These are phyloP conservation scores for Leucaena leucocephala DNA, from an alignment of 306 rosid genomes.

Conservation along the genomic window DNA sequence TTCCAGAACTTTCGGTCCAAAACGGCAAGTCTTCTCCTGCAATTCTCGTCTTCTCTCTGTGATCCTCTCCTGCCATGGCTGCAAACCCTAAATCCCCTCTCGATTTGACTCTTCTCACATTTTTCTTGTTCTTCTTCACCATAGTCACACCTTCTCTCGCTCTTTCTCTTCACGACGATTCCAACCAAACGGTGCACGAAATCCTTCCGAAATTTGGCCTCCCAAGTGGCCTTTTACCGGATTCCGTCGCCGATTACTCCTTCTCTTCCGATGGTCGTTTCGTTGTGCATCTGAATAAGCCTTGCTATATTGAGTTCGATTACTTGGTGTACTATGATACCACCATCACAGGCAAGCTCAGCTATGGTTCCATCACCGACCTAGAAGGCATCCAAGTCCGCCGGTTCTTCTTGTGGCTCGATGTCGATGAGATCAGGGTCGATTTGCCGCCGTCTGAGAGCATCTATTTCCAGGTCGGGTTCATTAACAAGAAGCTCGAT, in stretches of 20 bases:
- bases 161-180: constrained; percentile 16
- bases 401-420: constrained; percentile 71
- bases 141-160: constrained; percentile 3
- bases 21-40: neutral
- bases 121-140: constrained; percentile 18
- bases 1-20: neutral
- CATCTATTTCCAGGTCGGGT: constrained; percentile 84
- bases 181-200: constrained; percentile 57
- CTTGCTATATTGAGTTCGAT: constrained; percentile 79
- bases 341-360: constrained; percentile 68
- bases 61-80: constrained; percentile 42
- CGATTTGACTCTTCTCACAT: constrained; percentile 28
- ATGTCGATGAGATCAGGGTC: constrained; percentile 86
- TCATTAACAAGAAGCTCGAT: constrained; percentile 81
- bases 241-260: constrained; percentile 59
- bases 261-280: constrained; percentile 68
- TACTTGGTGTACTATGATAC: constrained; percentile 74
- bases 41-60: neutral
- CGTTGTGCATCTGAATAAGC: constrained; percentile 54
- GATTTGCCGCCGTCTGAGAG: constrained; percentile 85
- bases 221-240: constrained; percentile 77
- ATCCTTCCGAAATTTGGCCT: constrained; percentile 75
- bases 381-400: constrained; percentile 83
- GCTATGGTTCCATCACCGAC: constrained; percentile 70
- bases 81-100: constrained; percentile 29